A percentile compares a stretch with the other conserved stretches of the same genome.
phyloP scores from a whole-genome alignment of 2,329 filamentous ascomycete genomes.

The Aureobasidium sp. region DNA sequence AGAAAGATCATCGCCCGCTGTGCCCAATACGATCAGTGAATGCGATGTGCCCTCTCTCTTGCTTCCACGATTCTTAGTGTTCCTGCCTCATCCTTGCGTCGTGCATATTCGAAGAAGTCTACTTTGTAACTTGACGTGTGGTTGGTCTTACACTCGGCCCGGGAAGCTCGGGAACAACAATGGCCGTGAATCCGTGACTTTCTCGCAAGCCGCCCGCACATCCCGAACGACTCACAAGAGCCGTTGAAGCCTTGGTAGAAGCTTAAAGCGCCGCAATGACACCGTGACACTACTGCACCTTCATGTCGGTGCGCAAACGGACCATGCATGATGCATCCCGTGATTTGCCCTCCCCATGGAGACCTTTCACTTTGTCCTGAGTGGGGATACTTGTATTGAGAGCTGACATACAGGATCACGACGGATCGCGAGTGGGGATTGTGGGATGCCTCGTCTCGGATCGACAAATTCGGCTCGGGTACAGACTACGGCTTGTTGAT shows the following conservation, averaged over 20 bases:
- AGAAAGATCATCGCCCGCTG: slow-evolving; percentile 11
- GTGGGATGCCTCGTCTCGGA: not conserved
- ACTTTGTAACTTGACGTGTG: not conserved
- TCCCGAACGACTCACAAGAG: not conserved
- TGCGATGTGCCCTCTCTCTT: too few species aligned
- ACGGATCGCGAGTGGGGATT: not conserved
- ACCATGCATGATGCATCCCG: not conserved
- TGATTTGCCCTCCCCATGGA: not conserved
- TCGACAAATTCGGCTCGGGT: not conserved
- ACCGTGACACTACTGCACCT: slow-evolving; percentile 3
- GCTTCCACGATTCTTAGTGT: too few species aligned
- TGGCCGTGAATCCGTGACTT: not conserved
- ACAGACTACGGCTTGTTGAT: not conserved
- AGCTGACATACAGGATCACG: not conserved
- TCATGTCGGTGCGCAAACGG: not conserved
- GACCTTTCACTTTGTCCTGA: not conserved
- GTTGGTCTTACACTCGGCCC: slow-evolving; percentile 1
- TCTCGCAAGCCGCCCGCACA: slow-evolving; percentile 9
- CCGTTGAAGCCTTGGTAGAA: slow-evolving; percentile 3
- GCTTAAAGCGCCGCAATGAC: slow-evolving; percentile 12
- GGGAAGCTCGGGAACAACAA: not conserved
- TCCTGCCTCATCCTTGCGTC: not conserved
- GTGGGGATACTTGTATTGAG: not conserved
- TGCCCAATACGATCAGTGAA: too few species aligned
- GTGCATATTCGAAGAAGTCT: not conserved